Evolutionary conservation across 192 early-diverging fungal species (phyloP), one percentile per base, ranked within the genome.

Genomic region (Linnemannia schmuckeri): DNA sequence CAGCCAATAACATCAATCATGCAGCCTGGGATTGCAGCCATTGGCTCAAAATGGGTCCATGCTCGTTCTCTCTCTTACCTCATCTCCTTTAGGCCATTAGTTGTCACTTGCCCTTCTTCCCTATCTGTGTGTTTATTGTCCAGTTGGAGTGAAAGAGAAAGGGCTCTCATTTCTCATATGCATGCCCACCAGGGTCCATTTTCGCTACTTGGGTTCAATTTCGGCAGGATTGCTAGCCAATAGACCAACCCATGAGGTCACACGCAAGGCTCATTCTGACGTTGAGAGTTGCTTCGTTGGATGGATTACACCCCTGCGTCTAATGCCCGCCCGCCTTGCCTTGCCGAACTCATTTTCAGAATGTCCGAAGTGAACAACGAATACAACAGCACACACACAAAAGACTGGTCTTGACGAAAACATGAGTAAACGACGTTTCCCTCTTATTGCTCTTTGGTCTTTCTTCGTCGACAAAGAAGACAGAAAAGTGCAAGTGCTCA

Each of bases 201-300:
- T 15, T 66, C 12, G 24, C 30, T 30, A 30, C 15, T 61, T 61
- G 22, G 55, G 24, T 66, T 30, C 61, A 33, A 61, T 66, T 66
- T 66, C 61, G 61, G 61, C 61, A 66, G 30, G 61, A 66, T 66
- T 66, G 61, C 30, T 35, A 66, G 12, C 61, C 61, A 66, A 66
- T 66, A 33, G 10, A 12, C 12, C 24, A 4, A 13, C 3, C 61
- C 61, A 66, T 66, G 61, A 66, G 61, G 27, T 66, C 61, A 66
- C 61, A 66, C 61, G 30, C 61, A 66, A 66, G 13, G 61, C 27
- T 12, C 57, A 57, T 24, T 7, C 24, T 57, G 52, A 15, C 52
- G 22, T 30, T 27, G 27, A 33, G 7, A 44, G 44, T 46, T 15
- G 61, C 10, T 63, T 66, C 9, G 61, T 61, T 61, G 55, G 27